Percentiles rank a stretch among this genome's conserved stretches.
phyloP scores from a whole-genome alignment of 805 yeast genomes.

The Blastobotrys chiropterorum region DNA sequence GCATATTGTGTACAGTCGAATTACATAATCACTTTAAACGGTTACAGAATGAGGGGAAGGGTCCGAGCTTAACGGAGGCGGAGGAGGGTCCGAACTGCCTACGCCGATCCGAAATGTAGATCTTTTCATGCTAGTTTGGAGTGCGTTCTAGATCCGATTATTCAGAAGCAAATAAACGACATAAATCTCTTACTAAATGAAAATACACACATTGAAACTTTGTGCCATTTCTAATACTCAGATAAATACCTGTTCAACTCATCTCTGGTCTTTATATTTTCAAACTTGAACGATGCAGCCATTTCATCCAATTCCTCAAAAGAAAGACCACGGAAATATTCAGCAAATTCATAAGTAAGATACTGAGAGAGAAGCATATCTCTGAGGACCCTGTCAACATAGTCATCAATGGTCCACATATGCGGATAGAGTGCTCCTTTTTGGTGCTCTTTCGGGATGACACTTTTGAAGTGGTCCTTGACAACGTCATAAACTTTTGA shows the following conservation, averaged over 20 bases:
- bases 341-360: constrained; percentile 42
- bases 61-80: not conserved
- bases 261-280: constrained; percentile 39
- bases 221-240: constrained; percentile 14
- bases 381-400: constrained; percentile 36
- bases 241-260: constrained; percentile 31
- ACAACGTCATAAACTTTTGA: constrained; percentile 33
- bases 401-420: constrained; percentile 35
- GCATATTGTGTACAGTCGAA: not conserved
- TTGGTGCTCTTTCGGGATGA: constrained; percentile 38
- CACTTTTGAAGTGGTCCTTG: constrained; percentile 34
- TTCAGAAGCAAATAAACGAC: too few species aligned
- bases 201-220: too few species aligned
- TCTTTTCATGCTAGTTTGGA: too few species aligned
- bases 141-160: too few species aligned
- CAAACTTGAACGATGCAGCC: constrained; percentile 47
- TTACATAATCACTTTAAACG: not conserved
- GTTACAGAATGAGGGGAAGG: not conserved
- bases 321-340: constrained; percentile 36
- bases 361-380: constrained; percentile 42
- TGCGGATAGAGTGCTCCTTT: constrained; percentile 39
- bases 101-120: too few species aligned
- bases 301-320: constrained; percentile 45
- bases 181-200: too few species aligned
- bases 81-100: too few species aligned